Base-by-base conservation (phyloP, 2,329 filamentous ascomycete genomes). In the Ambrosiella beaveri region DNA sequence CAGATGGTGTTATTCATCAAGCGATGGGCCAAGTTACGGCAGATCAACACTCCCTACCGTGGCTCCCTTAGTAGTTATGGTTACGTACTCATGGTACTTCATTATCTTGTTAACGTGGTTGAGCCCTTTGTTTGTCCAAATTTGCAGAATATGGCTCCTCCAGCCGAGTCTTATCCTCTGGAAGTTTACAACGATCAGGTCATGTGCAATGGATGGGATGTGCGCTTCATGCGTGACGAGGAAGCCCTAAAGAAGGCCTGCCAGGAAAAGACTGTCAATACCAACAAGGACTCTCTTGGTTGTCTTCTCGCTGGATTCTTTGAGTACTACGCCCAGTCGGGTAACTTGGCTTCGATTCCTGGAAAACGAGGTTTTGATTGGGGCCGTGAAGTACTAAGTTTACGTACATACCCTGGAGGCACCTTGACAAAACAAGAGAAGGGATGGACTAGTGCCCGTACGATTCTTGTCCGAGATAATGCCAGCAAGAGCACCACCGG, bases 51-150 rank as follows among this genome's bases (percentile, higher is more conserved):
- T 47, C 82, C 87, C 1, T 94, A 94, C 66, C 83, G 84, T 41
- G 89, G 90, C 47, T 94, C 88, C 0, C 73, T 96, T 15, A 90
- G 86, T 56, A 91, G 86, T 63, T 95, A 95, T 65, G 89, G 90
- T 54, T 96, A 91, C 69, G 88, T 93, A 4, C 72, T 95, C 44
- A 95, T 96, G 89, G 82, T 94, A 3, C 73, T 95, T 13, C 90
- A 96, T 69, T 95, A 91, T 66, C 78, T 95, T 36, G 81, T 93
- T 65, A 95, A 95, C 64, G 69, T 95, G 56, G 85, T 79, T 0
- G 74, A 80, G 53, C 89, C 90, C 0, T 88, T 88, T 57, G 85
- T 96, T 15, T 82, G 88, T 59, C 88, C 86, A 0, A 95, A 96
- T 65, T 75, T 96, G 1, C 88, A 94, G 66, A 70, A 75, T 57